Percentiles rank a stretch among this genome's conserved stretches.
Conservation (phyloP, 2,329 filamentous ascomycete species). For the Cladosporium sp. region DNA sequence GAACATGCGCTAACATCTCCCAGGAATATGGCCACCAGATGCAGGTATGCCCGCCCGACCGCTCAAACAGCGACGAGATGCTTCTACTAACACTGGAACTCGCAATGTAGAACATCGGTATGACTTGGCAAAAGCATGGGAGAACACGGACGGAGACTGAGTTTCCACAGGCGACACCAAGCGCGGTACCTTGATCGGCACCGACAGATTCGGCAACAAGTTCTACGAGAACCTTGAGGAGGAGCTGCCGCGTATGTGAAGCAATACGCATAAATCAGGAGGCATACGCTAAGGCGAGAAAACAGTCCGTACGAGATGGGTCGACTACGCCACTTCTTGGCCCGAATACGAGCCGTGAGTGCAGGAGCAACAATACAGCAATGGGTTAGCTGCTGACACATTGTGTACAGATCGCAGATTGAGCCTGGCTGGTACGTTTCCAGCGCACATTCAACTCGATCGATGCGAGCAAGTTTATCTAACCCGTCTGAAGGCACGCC, state of each 20-base stretch:
- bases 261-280: background rate
- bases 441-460: background rate
- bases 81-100: background rate
- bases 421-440: constrained; percentile 72
- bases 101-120: constrained; percentile 31
- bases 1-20: constrained; percentile 28
- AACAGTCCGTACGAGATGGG: constrained; percentile 88
- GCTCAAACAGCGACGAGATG: background rate
- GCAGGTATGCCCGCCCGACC: constrained; percentile 59
- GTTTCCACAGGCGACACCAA: constrained; percentile 79
- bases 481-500: constrained; percentile 59
- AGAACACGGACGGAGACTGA: constrained; percentile 24
- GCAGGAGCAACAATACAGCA: background rate
- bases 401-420: constrained; percentile 60
- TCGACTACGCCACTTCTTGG: constrained; percentile 73
- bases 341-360: constrained; percentile 72
- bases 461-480: background rate
- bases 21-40: constrained; percentile 90
- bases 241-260: constrained; percentile 73
- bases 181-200: constrained; percentile 75
- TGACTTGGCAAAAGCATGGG: constrained; percentile 11
- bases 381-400: constrained; percentile 31
- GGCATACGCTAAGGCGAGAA: background rate
- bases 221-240: constrained; percentile 88
- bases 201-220: constrained; percentile 92